phyloP scores from a whole-genome alignment of 2,329 filamentous ascomycete species.

The Hymenoscyphus fructigenus region DNA sequence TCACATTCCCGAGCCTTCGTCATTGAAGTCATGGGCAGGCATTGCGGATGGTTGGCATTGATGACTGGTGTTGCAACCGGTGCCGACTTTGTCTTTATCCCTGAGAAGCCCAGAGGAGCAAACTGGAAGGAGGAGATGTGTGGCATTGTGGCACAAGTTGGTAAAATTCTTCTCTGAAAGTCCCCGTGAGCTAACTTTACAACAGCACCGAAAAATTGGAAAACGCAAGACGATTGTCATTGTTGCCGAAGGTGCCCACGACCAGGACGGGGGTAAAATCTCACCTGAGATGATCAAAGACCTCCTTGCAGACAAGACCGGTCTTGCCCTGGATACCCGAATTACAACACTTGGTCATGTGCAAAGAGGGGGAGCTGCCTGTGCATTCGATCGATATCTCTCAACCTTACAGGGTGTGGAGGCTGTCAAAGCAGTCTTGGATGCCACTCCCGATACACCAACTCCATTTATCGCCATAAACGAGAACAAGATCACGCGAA shows the following conservation, averaged over 20 bases:
- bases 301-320: conserved; percentile 74
- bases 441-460: conserved; percentile 83
- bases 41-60: conserved; percentile 95
- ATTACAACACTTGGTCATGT: conserved; percentile 96
- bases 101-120: conserved; percentile 83
- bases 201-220: conserved; percentile 77
- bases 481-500: conserved; percentile 95
- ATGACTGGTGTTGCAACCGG: conserved; percentile 95
- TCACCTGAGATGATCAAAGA: conserved; percentile 79
- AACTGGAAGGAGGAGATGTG: conserved; percentile 93
- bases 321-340: conserved; percentile 82
- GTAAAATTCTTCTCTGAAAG: conserved; percentile 5
- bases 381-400: conserved; percentile 92
- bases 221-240: conserved; percentile 99
- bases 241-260: conserved; percentile 90
- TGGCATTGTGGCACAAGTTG: conserved; percentile 67
- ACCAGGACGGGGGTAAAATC: conserved; percentile 81
- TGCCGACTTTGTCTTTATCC: conserved; percentile 95
- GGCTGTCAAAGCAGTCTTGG: conserved; percentile 86
- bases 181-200: conserved; percentile 15
- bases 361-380: conserved; percentile 90
- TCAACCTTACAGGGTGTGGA: conserved; percentile 92
- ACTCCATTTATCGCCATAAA: conserved; percentile 95
- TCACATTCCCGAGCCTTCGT: conserved; percentile 97
- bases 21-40: conserved; percentile 96